Evolutionary conservation across 2,329 filamentous ascomycete species (phyloP).

Genomic region (Penicillium sp.): DNA sequence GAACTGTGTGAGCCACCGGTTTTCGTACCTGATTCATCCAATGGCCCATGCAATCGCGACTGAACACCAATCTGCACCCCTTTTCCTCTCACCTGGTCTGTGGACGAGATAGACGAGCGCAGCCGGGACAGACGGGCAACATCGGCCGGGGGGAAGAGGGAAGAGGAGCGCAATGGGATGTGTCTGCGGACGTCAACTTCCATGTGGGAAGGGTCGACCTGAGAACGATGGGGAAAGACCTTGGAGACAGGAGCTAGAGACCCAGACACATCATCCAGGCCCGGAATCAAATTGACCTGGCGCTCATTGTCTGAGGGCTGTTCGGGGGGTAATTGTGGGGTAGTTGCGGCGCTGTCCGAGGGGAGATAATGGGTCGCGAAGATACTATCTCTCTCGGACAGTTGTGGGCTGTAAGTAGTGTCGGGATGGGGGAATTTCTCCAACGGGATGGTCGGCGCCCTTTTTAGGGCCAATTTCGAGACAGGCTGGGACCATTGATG

Average conservation of each 20-base stretch:
- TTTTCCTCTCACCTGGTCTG: slow-evolving; percentile 32
- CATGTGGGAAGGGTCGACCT: slow-evolving; percentile 43
- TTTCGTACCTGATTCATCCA: slow-evolving; percentile 34
- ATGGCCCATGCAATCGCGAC: slow-evolving; percentile 30
- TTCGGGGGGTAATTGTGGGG: slow-evolving; percentile 44
- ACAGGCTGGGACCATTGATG: slow-evolving; percentile 42
- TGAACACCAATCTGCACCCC: slow-evolving; percentile 31
- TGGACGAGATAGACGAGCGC: slow-evolving; percentile 36
- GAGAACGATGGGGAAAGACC: slow-evolving; percentile 37
- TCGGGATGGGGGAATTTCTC: slow-evolving; percentile 37
- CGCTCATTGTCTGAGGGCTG: slow-evolving; percentile 38
- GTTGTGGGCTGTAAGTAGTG: slow-evolving; percentile 53
- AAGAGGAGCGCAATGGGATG: slow-evolving; percentile 38
- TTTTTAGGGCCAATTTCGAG: slow-evolving; percentile 44
- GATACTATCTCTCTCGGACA: slow-evolving; percentile 68
- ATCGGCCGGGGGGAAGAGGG: slow-evolving; percentile 35
- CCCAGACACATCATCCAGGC: slow-evolving; percentile 39
- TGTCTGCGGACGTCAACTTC: slow-evolving; percentile 46
- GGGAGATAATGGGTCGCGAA: slow-evolving; percentile 67
- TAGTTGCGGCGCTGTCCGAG: slow-evolving; percentile 55
- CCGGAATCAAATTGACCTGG: slow-evolving; percentile 40
- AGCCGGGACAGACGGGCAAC: slow-evolving; percentile 35
- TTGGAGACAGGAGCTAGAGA: slow-evolving; percentile 38
- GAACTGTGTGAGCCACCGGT: slow-evolving; percentile 26
- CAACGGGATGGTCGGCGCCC: slow-evolving; percentile 40